These are phyloP conservation scores for Hypoxylon sp. DNA, from an alignment of 2,329 filamentous ascomycete species.

Conservation along the genomic window DNA sequence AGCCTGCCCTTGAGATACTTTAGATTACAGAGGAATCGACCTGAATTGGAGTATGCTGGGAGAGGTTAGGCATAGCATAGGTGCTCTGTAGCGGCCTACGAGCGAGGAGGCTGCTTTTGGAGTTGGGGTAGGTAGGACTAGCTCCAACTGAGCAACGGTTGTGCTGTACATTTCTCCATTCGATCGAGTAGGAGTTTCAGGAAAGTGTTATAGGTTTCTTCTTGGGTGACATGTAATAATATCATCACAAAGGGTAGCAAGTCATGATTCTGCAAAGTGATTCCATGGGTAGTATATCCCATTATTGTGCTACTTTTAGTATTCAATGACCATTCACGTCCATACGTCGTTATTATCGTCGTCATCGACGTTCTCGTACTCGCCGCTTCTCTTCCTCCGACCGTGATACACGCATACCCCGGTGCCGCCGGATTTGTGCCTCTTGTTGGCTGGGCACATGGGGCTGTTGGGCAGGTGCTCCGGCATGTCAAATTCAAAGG, in stretches of 20 bases:
- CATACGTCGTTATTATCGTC: slow-evolving; percentile 30
- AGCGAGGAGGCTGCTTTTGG: slow-evolving; percentile 9
- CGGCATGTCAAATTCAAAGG: slow-evolving; percentile 66
- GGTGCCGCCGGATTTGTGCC: slow-evolving; percentile 61
- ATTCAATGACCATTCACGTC: slow-evolving; percentile 12
- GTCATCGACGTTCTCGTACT: slow-evolving; percentile 44
- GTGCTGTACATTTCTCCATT: slow-evolving; percentile 7
- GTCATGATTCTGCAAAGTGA: neutral
- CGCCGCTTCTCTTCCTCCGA: slow-evolving; percentile 49
- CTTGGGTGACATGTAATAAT: slow-evolving; percentile 17
- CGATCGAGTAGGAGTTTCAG: slow-evolving; percentile 3
- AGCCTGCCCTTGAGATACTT: slow-evolving; percentile 20
- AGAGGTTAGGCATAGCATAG: slow-evolving; percentile 8
- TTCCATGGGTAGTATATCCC: neutral
- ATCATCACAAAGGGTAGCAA: slow-evolving; percentile 21
- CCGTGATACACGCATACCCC: slow-evolving; percentile 68
- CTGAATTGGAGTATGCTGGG: slow-evolving; percentile 15
- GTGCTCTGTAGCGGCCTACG: neutral
- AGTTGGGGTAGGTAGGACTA: slow-evolving; percentile 10
- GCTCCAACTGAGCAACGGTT: slow-evolving; percentile 5
- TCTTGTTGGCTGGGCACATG: slow-evolving; percentile 66
- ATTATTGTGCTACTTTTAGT: slow-evolving; percentile 4
- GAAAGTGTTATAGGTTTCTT: slow-evolving; percentile 4
- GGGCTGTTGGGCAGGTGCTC: slow-evolving; percentile 67
- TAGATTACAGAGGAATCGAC: neutral